These are phyloP conservation scores for Neopestalotiopsis clavispora DNA, from an alignment of 2,329 filamentous ascomycete species.

Conservation along the genomic window DNA sequence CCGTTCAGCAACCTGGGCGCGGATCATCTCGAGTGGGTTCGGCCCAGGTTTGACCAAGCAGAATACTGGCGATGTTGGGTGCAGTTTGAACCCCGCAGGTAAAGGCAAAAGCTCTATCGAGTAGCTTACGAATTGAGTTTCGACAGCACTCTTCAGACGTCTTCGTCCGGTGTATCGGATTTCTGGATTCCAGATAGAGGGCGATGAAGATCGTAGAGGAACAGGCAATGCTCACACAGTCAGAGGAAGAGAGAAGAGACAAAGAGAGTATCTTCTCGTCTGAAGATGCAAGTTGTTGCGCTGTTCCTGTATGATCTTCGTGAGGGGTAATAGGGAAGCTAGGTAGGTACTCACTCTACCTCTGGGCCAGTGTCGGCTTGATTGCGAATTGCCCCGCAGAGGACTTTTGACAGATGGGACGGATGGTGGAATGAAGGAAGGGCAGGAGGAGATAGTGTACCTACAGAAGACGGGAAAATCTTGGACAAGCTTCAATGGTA, in stretches of 20 bases:
- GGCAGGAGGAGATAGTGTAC: not conserved
- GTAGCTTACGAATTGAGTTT: conserved; percentile 8
- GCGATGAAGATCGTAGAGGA: not conserved
- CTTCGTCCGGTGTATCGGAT: conserved; percentile 11
- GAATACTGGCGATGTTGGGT: not conserved
- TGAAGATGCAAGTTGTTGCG: not conserved
- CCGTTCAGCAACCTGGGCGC: conserved; percentile 16
- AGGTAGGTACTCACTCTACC: conserved; percentile 21
- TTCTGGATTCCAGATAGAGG: not conserved
- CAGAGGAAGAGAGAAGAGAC: not conserved
- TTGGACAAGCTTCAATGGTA: not conserved
- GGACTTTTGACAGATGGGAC: not conserved
- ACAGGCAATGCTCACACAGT: not conserved
- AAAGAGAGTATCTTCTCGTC: not conserved
- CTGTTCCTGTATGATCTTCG: conserved; percentile 33
- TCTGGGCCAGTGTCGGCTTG: conserved; percentile 9
- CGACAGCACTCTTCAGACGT: conserved; percentile 18
- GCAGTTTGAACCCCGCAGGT: not conserved
- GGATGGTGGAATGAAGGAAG: not conserved
- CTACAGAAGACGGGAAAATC: not conserved
- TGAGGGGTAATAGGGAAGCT: conserved; percentile 23
- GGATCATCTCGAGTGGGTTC: conserved; percentile 2
- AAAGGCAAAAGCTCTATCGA: conserved; percentile 10
- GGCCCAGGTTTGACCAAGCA: not conserved
- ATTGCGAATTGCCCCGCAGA: conserved; percentile 16